phyloP scores from a whole-genome alignment of 148 eudicot species.

The Agrostemma githago region DNA sequence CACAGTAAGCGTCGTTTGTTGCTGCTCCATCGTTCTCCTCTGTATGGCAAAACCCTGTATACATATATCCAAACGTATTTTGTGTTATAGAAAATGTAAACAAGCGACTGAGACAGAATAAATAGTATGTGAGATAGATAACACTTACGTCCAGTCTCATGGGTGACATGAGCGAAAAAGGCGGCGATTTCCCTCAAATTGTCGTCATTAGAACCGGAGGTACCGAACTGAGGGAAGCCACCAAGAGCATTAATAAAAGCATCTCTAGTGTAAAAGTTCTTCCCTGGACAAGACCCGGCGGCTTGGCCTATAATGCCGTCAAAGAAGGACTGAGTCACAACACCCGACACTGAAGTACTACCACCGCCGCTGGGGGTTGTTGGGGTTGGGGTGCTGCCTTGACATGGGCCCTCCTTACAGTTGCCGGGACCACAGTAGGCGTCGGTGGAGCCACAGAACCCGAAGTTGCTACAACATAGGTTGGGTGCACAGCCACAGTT shows the following conservation, averaged over 20 bases:
- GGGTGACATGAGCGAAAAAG: slow-evolving; percentile 63
- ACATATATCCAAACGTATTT: background rate
- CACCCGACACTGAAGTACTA: slow-evolving; percentile 29
- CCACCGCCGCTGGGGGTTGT: slow-evolving; percentile 15
- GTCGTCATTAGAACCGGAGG: slow-evolving; percentile 38
- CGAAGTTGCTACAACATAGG: slow-evolving; percentile 43
- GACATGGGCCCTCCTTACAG: slow-evolving; percentile 27
- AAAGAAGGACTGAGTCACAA: slow-evolving; percentile 44
- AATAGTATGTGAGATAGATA: too few relatives aligned
- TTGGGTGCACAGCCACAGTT: slow-evolving; percentile 40
- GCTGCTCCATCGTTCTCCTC: slow-evolving; percentile 41
- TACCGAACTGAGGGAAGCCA: slow-evolving; percentile 39
- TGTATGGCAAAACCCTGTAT: slow-evolving; percentile 43
- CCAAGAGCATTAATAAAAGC: slow-evolving; percentile 39
- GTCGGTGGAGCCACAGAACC: slow-evolving; percentile 38
- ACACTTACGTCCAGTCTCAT: slow-evolving; percentile 66
- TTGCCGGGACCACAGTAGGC: slow-evolving; percentile 38
- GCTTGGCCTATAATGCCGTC: slow-evolving; percentile 41
- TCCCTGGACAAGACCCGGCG: slow-evolving; percentile 40
- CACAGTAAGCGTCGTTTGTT: slow-evolving; percentile 30
- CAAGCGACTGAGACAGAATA: too few relatives aligned
- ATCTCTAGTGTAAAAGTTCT: slow-evolving; percentile 42
- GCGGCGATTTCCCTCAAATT: slow-evolving; percentile 63
- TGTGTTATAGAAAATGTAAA: too few relatives aligned
- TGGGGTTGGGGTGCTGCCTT: background rate